phyloP scores from a whole-genome alignment of 2,329 filamentous ascomycete species.

The Xylaria sp. region DNA sequence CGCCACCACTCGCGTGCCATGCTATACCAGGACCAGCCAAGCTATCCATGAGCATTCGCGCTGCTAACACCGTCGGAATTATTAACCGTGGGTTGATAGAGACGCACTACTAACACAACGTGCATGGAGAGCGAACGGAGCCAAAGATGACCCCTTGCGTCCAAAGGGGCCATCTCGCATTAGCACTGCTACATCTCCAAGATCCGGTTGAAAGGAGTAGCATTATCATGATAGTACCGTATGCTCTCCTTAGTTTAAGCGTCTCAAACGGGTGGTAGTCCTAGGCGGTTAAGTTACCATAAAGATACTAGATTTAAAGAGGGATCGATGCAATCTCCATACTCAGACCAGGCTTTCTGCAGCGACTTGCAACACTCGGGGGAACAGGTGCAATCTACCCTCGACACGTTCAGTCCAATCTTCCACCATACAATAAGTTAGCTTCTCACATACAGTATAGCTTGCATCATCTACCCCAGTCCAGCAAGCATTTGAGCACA shows the following conservation, averaged over 20 bases:
- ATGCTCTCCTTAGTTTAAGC: not conserved
- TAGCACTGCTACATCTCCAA: not conserved
- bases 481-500: not conserved
- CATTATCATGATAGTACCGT: not conserved
- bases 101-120: not conserved
- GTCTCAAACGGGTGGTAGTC: not conserved
- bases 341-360: not conserved
- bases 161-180: not conserved
- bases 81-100: too few relatives aligned
- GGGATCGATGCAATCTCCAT: slow-evolving; percentile 1
- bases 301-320: not conserved
- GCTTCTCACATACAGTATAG: not conserved
- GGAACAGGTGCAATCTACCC: not conserved
- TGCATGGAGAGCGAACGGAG: not conserved
- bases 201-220: not conserved
- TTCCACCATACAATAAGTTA: not conserved
- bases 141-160: not conserved
- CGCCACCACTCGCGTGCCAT: not conserved
- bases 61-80: not conserved
- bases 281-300: too few relatives aligned
- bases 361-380: not conserved
- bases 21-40: not conserved
- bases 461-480: not conserved
- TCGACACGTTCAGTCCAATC: not conserved
- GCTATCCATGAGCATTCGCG: not conserved